Evolutionary conservation across 192 early-diverging fungal species (phyloP), one percentile per base, ranked within the genome.

Genomic region (Cetraspora pellucida): DNA sequence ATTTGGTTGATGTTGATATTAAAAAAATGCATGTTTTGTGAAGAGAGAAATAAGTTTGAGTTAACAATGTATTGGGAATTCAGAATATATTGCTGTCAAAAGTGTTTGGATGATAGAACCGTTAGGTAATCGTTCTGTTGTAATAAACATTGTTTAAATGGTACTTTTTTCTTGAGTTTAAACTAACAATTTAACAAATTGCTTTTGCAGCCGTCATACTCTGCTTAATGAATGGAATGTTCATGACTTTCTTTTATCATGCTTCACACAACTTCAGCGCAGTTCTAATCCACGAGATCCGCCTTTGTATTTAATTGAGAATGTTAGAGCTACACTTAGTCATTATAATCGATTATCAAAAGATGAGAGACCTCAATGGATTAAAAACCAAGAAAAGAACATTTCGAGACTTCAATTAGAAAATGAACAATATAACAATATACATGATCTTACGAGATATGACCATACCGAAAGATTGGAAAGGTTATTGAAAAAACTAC

Each of bases 41-140:
- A 67, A 21, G 65, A 67, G 45, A 67, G 9, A 9, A n/a, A 67
- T 44, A 67, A 67, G 46, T 67, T 43, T 11, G 45, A 67, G 14
- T 47, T 67, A 17, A 13, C 65, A 13, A 27, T 67, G 44, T 47
- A 67, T 67, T 67, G 65, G 65, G 65, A 67, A 47, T 67, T 67
- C 4, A 44, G 44, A 46, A 67, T 67, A n/a, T 67, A 67, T 67
- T 67, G 65, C 46, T 67, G 65, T 49, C 2, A 14, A 23, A 46
- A 47, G 13, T 67, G 65, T 67, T 67, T 67, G 23, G 13, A 43
- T 67, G 14, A 67, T 13, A 67, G 65, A 25, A 47, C 23, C 46
- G 65, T 67, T 25, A 67, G 65, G 65, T 67, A 67, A 54, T 54
- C 16, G 4, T 54, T 54, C 19, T 54, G 16, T 54, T 19, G 0